Evolutionary conservation across 192 early-diverging fungal genomes (phyloP).

Genomic region (Linnemannia exigua): DNA sequence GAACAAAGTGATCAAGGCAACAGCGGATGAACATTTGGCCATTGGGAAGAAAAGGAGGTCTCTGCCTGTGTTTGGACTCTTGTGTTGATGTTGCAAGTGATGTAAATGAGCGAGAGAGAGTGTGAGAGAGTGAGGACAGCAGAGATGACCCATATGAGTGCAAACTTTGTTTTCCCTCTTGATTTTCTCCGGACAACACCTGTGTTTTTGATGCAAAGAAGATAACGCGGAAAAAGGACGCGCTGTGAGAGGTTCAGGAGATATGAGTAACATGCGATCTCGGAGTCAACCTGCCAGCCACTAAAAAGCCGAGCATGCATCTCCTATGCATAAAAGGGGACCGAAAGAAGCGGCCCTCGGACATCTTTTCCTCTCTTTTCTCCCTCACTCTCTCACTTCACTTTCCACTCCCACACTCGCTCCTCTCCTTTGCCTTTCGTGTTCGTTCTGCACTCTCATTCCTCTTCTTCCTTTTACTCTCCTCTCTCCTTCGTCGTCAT

Average conservation of each 20-base stretch:
- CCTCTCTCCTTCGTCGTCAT: neutral
- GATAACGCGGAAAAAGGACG: neutral
- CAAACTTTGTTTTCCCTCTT: neutral
- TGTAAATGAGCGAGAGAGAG: neutral
- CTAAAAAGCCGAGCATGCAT: neutral
- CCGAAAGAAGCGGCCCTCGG: neutral
- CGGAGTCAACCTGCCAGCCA: neutral
- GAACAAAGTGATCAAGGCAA: neutral
- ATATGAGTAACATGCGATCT: neutral
- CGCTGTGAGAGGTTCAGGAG: neutral
- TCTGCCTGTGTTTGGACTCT: neutral
- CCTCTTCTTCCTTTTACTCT: neutral
- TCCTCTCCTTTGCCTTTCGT: neutral
- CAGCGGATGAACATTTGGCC: neutral
- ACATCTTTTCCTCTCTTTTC: neutral
- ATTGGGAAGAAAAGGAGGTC: neutral
- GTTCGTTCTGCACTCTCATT: neutral
- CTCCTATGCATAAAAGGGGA: neutral
- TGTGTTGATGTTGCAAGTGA: too few species aligned
- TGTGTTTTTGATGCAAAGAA: neutral
- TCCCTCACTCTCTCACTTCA: neutral
- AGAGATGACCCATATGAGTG: slow-evolving; percentile 23
- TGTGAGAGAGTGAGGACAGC: neutral
- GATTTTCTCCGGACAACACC: neutral
- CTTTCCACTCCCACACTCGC: neutral